These are phyloP conservation scores for Pyrenochaeta sp. DNA, from an alignment of 2,329 filamentous ascomycete species.

Conservation along the genomic window DNA sequence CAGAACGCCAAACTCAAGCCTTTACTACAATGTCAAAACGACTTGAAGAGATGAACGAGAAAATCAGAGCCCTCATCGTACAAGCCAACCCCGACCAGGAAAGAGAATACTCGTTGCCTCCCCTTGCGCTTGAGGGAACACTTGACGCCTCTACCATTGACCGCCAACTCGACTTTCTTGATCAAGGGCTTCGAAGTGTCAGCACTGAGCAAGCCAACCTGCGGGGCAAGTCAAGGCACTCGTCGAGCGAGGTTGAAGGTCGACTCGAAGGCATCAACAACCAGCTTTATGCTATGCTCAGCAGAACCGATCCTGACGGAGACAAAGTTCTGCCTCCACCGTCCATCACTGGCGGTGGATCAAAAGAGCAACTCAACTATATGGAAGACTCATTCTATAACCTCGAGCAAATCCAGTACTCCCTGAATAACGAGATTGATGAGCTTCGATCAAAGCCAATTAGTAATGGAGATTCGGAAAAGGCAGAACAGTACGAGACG, in stretches of 20 bases:
- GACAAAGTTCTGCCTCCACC: constrained; percentile 66
- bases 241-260: constrained; percentile 46
- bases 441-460: constrained; percentile 29
- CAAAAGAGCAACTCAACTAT: constrained; percentile 73
- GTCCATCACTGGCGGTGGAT: constrained; percentile 60
- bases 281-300: constrained; percentile 62
- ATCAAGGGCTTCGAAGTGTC: constrained; percentile 69
- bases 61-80: constrained; percentile 71
- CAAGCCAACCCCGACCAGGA: constrained; percentile 63
- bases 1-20: constrained; percentile 53
- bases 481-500: constrained; percentile 57
- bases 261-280: constrained; percentile 63
- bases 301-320: constrained; percentile 59
- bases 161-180: constrained; percentile 74
- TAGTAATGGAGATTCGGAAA: constrained; percentile 26
- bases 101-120: constrained; percentile 39
- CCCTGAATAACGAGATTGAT: constrained; percentile 38
- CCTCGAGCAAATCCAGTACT: constrained; percentile 44
- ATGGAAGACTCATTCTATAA: constrained; percentile 67
- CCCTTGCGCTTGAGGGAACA: constrained; percentile 23
- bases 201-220: constrained; percentile 61
- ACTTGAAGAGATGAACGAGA: constrained; percentile 72
- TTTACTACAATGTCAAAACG: constrained; percentile 70
- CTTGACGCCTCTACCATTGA: constrained; percentile 46
- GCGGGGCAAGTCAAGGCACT: constrained; percentile 35